These are phyloP conservation scores for Maudiozyma serrabonitensis DNA, from an alignment of 805 yeast genomes.

Conservation along the genomic window DNA sequence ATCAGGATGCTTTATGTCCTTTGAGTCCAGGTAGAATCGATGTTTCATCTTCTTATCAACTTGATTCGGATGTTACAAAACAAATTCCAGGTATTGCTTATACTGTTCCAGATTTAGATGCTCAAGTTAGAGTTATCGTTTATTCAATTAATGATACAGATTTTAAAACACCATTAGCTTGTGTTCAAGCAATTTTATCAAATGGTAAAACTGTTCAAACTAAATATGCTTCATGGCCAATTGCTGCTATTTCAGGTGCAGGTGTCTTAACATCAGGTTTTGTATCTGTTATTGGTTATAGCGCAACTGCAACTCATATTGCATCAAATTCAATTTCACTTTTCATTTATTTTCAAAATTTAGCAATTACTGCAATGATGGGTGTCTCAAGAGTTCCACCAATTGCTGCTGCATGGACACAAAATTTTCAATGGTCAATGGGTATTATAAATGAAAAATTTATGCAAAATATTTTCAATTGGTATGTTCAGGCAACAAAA, in stretches of 20 bases:
- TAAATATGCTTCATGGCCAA: constrained; percentile 88
- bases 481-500: constrained; percentile 95
- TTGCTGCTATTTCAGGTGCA: constrained; percentile 81
- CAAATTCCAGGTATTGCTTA: constrained; percentile 77
- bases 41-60: constrained; percentile 38
- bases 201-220: constrained; percentile 95
- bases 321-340: constrained; percentile 92
- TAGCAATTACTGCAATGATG: constrained; percentile 91
- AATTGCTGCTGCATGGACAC: constrained; percentile 96
- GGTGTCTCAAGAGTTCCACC: constrained; percentile 91
- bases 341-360: constrained; percentile 86
- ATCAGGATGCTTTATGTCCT: constrained; percentile 62
- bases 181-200: constrained; percentile 78
- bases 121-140: constrained; percentile 68
- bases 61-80: constrained; percentile 35
- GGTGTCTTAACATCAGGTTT: constrained; percentile 85
- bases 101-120: constrained; percentile 90
- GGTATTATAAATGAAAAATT: constrained; percentile 72
- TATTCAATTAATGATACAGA: constrained; percentile 40
- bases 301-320: constrained; percentile 90
- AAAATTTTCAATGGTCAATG: constrained; percentile 93
- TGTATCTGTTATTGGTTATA: constrained; percentile 78
- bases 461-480: constrained; percentile 75
- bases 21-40: constrained; percentile 80
- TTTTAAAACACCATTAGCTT: constrained; percentile 52